Conservation (phyloP, 1,139 yeast species). For the Kodamaea sp. region DNA sequence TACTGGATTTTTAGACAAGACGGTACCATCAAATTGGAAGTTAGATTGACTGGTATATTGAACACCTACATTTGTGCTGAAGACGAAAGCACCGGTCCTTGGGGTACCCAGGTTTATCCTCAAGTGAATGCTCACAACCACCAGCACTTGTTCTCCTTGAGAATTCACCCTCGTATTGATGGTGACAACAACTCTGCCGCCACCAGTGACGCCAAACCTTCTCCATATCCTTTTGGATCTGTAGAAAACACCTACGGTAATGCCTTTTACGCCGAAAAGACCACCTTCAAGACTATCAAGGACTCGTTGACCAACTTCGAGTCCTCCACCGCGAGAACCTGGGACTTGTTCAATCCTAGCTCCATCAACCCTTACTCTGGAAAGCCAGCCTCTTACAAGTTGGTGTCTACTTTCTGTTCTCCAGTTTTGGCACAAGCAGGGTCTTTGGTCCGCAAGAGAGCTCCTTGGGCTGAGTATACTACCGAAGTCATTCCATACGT, state of each 20-base stretch:
- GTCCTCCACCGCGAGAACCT: slow-evolving; percentile 64
- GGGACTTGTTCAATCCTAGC: slow-evolving; percentile 78
- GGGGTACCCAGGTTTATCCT: slow-evolving; percentile 82
- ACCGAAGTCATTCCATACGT: slow-evolving; percentile 70
- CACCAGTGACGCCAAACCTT: slow-evolving; percentile 61
- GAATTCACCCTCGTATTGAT: slow-evolving; percentile 79
- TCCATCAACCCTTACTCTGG: slow-evolving; percentile 67
- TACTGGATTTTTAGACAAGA: slow-evolving; percentile 84
- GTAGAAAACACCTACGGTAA: slow-evolving; percentile 73
- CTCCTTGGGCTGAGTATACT: slow-evolving; percentile 74
- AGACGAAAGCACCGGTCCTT: slow-evolving; percentile 66
- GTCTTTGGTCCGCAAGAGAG: slow-evolving; percentile 75
- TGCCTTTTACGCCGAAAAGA: slow-evolving; percentile 65
- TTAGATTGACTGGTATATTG: slow-evolving; percentile 78
- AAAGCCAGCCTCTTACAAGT: slow-evolving; percentile 73
- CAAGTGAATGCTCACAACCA: slow-evolving; percentile 83
- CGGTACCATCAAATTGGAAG: slow-evolving; percentile 76
- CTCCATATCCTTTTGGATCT: slow-evolving; percentile 63
- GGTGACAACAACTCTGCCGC: slow-evolving; percentile 79
- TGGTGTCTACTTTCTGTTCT: slow-evolving; percentile 77
- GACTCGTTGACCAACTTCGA: slow-evolving; percentile 68
- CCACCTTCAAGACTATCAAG: slow-evolving; percentile 62
- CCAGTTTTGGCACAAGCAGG: slow-evolving; percentile 73
- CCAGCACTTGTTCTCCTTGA: slow-evolving; percentile 79
- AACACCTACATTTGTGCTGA: slow-evolving; percentile 67